A percentile compares a stretch with the other conserved stretches of the same genome.
These are phyloP conservation scores for Monilinia aucupariae DNA, from an alignment of 2,329 filamentous ascomycete genomes.

Conservation along the genomic window DNA sequence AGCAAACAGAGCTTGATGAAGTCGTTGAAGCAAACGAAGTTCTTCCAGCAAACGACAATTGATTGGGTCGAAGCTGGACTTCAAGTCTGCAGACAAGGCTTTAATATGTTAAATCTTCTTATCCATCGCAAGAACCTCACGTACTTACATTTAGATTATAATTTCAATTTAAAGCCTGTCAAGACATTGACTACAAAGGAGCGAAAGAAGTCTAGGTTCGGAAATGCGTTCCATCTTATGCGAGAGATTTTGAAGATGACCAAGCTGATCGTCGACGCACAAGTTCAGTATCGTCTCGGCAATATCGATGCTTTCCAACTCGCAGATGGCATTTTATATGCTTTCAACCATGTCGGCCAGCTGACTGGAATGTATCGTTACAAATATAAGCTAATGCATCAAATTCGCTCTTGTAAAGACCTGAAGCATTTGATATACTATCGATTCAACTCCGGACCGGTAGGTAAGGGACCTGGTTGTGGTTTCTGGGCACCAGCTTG, in stretches of 20 bases:
- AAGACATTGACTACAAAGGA: slow-evolving; percentile 98
- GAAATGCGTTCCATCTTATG: slow-evolving; percentile 99
- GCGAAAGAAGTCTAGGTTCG: slow-evolving; percentile 97
- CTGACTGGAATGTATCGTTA: slow-evolving; percentile 99
- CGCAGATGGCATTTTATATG: slow-evolving; percentile 97
- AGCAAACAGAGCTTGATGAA: slow-evolving; percentile 89
- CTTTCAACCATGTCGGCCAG: slow-evolving; percentile 98
- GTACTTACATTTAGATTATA: slow-evolving; percentile 97
- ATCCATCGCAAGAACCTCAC: slow-evolving; percentile 98
- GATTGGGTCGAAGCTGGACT: slow-evolving; percentile 99
- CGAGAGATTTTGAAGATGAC: slow-evolving; percentile 92
- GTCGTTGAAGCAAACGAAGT: slow-evolving; percentile 92
- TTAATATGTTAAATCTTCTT: slow-evolving; percentile 97
- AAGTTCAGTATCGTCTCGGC: slow-evolving; percentile 93
- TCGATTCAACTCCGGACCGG: slow-evolving; percentile 92
- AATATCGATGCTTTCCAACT: slow-evolving; percentile 99
- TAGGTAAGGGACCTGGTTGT: slow-evolving; percentile 95
- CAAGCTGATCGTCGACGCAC: slow-evolving; percentile 96
- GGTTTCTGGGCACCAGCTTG: slow-evolving; percentile 99
- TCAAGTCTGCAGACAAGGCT: slow-evolving; percentile 95
- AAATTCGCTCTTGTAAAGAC: slow-evolving; percentile 98
- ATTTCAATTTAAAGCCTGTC: slow-evolving; percentile 98
- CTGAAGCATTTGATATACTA: slow-evolving; percentile 99
- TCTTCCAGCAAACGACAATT: slow-evolving; percentile 98
- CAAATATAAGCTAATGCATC: slow-evolving; percentile 99